phyloP scores from a whole-genome alignment of 768 basidiomycete genomes.

The Kwoniella europaea region DNA sequence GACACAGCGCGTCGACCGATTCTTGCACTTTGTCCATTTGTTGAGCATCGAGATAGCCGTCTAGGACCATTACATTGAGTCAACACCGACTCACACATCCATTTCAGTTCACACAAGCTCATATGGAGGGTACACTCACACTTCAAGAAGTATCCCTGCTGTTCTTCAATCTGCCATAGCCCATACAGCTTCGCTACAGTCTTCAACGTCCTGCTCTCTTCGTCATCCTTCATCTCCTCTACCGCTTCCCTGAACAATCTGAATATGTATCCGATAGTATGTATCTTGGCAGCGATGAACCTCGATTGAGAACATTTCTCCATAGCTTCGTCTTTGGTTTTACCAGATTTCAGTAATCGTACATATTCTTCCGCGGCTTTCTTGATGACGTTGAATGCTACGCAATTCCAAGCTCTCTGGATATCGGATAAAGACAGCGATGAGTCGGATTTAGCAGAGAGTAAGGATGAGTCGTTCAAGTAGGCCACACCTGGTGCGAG shows the following conservation, averaged over 20 bases:
- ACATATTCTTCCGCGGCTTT: constrained; percentile 59
- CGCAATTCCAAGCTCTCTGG: constrained; percentile 58
- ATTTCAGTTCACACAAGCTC: no score
- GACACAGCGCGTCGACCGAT: constrained; percentile 53
- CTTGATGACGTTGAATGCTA: constrained; percentile 60
- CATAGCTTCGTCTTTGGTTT: constrained; percentile 60
- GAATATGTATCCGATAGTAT: constrained; percentile 58
- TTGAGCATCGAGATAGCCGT: constrained; percentile 52
- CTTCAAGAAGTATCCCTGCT: constrained; percentile 60
- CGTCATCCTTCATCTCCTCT: constrained; percentile 52
- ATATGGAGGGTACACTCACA: constrained; percentile 41
- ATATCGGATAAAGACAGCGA: constrained; percentile 57
- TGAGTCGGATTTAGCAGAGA: constrained; percentile 52
- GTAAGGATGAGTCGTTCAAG: constrained; percentile 54
- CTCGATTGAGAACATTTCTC: constrained; percentile 59
- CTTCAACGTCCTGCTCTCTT: constrained; percentile 55
- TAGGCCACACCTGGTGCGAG: constrained; percentile 60
- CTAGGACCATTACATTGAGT: constrained; percentile 18
- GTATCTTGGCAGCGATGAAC: constrained; percentile 61
- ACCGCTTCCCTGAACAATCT: constrained; percentile 57
- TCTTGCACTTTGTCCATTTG: constrained; percentile 55
- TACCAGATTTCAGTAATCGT: constrained; percentile 52
- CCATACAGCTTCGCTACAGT: constrained; percentile 59
- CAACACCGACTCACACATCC: no score
- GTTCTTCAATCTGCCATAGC: constrained; percentile 61